Evolutionary conservation across 768 basidiomycete species (phyloP).

Genomic region (Rhizopogon salebrosus): DNA sequence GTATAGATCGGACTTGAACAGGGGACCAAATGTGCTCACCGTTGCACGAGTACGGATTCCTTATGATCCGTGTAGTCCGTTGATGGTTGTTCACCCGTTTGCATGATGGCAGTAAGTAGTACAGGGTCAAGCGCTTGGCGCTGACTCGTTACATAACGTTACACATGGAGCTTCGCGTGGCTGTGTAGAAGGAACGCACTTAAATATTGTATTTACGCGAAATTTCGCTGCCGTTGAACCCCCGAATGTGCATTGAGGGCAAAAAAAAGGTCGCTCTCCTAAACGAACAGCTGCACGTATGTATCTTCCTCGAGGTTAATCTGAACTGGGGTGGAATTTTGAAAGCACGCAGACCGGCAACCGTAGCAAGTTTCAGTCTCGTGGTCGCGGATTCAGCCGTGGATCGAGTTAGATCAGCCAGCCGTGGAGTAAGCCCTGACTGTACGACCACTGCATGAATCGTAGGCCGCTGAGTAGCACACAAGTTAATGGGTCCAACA

Average conservation of each 20-base stretch:
- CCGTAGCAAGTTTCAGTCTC: background rate
- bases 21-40: slow-evolving; percentile 11
- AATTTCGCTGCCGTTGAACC: no score
- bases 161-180: background rate
- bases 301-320: no score
- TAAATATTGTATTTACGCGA: no score
- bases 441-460: no score
- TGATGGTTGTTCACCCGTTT: slow-evolving; percentile 1
- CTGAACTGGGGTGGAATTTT: no score
- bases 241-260: background rate
- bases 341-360: background rate
- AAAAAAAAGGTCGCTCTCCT: background rate
- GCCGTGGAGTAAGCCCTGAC: no score
- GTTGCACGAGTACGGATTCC: slow-evolving; percentile 19
- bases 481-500: no score
- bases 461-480: no score
- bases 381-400: no score
- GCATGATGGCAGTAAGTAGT: background rate
- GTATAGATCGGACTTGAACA: slow-evolving; percentile 5
- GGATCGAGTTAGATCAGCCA: no score
- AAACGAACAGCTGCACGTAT: no score
- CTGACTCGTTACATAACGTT: background rate
- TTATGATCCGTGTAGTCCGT: slow-evolving; percentile 12
- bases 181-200: background rate
- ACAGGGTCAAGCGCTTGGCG: no score